Percentiles rank a stretch among this genome's conserved stretches.
Conservation (phyloP, 2,329 filamentous ascomycete species). For the Rhytidhysteron rufulum region DNA sequence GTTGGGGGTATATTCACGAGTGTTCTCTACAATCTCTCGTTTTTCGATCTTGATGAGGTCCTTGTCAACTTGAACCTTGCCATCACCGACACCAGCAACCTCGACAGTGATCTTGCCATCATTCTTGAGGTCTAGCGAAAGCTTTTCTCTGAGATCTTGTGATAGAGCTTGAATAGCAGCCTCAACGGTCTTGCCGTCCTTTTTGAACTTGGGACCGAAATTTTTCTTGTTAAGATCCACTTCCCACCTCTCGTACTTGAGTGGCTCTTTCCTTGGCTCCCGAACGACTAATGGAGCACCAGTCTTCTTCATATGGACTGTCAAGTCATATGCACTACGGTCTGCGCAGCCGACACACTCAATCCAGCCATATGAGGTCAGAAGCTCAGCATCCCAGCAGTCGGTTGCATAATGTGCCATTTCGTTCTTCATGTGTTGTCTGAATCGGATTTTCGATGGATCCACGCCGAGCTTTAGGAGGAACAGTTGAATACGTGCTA, state of each 20-base stretch:
- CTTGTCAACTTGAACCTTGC: slow-evolving; percentile 74
- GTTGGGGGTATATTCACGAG: slow-evolving; percentile 88
- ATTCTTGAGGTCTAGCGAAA: slow-evolving; percentile 69
- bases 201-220: slow-evolving; percentile 93
- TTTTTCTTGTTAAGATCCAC: slow-evolving; percentile 90
- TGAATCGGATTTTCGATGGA: slow-evolving; percentile 83
- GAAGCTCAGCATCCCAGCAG: slow-evolving; percentile 95
- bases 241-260: slow-evolving; percentile 80
- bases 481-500: slow-evolving; percentile 90
- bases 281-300: slow-evolving; percentile 81
- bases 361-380: slow-evolving; percentile 92
- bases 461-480: slow-evolving; percentile 85
- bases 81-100: slow-evolving; percentile 62
- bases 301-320: slow-evolving; percentile 89
- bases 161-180: slow-evolving; percentile 65
- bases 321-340: slow-evolving; percentile 89
- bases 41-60: slow-evolving; percentile 83
- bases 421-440: slow-evolving; percentile 91
- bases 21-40: slow-evolving; percentile 75
- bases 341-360: slow-evolving; percentile 98
- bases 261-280: slow-evolving; percentile 73
- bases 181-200: slow-evolving; percentile 74
- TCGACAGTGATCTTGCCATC: slow-evolving; percentile 74
- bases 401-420: slow-evolving; percentile 94
- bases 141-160: slow-evolving; percentile 67